Base-by-base conservation (phyloP, 2,329 filamentous ascomycete genomes). In the Aspergillus flavus region DNA sequence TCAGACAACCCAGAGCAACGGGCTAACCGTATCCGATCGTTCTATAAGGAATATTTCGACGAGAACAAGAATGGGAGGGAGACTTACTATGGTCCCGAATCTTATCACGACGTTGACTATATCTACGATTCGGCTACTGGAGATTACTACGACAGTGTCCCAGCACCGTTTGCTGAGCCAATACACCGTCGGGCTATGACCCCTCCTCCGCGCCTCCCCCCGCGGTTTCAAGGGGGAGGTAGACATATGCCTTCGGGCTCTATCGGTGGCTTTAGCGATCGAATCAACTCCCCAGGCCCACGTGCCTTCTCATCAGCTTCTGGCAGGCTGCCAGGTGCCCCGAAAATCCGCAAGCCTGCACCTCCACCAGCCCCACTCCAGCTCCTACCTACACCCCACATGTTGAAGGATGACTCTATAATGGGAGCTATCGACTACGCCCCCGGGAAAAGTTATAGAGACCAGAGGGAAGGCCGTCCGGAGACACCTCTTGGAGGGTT, bases 41-140 rank as follows among this genome's bases (percentile, higher is more conserved):
- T 99, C 83, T 99, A 99, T 83, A 97, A 97, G 82, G 95, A 99
- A 76, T 99, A 99, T 81, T 99, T 99, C 71, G 95, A 98, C 69
- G 94, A 97, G 48, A 87, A 84, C 63, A 91, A 88, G 75, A 78
- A 80, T 2, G 80, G 79, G 48, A 70, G 76, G 64, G 80, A 80
- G 41, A 80, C 81, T 46, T 91, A 94, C 77, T 89, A 91, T 72
- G 88, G 91, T 63, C 81, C 86, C 23, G 86, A 88, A 67, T 92
- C 91, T 74, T 82, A 89, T 54, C 87, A 85, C n/a, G 90, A 92
- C 61, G 66, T 62, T 32, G 86, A 87, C 28, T 81, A 75, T 50
- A 71, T 86, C 73, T 91, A 88, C 63, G 89, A 91, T 69, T 73
- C 75, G 14, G 61, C 63, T 21, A 71, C 69, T 10, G 73, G 72